phyloP scores from a whole-genome alignment of 495 filamentous ascomycete species.

The Corynascus novoguineensis region DNA sequence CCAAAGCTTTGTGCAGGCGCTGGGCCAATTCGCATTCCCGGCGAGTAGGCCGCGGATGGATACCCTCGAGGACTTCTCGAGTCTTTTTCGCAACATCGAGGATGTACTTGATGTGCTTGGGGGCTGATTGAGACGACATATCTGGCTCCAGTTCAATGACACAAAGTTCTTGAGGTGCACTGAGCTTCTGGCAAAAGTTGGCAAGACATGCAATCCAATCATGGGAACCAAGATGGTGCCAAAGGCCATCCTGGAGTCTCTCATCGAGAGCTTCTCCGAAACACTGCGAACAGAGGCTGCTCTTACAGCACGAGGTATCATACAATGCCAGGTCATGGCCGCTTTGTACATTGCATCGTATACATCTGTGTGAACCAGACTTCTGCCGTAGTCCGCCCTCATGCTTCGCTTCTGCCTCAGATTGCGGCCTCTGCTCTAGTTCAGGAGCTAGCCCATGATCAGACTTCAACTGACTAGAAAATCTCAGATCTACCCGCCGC shows the following conservation, averaged over 20 bases:
- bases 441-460: no score
- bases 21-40: slow-evolving; percentile 5
- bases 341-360: neutral
- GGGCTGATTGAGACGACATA: neutral
- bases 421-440: neutral
- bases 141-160: neutral
- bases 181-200: neutral
- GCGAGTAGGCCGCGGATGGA: neutral
- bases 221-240: neutral
- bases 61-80: neutral
- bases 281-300: neutral
- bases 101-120: neutral
- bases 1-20: slow-evolving; percentile 1
- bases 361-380: neutral
- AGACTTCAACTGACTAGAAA: no score
- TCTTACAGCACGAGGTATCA: neutral
- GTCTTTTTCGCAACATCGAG: neutral
- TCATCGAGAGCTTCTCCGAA: neutral
- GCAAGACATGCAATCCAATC: slow-evolving; percentile 3
- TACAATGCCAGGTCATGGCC: neutral
- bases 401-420: neutral
- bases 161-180: neutral
- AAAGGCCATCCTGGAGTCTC: neutral
- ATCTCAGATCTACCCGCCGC: no score
- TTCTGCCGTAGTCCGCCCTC: neutral